A percentile compares a stretch with the other conserved stretches of the same genome.
phyloP scores from a whole-genome alignment of 2,329 filamentous ascomycete species.

The Rachicladosporium sp. region DNA sequence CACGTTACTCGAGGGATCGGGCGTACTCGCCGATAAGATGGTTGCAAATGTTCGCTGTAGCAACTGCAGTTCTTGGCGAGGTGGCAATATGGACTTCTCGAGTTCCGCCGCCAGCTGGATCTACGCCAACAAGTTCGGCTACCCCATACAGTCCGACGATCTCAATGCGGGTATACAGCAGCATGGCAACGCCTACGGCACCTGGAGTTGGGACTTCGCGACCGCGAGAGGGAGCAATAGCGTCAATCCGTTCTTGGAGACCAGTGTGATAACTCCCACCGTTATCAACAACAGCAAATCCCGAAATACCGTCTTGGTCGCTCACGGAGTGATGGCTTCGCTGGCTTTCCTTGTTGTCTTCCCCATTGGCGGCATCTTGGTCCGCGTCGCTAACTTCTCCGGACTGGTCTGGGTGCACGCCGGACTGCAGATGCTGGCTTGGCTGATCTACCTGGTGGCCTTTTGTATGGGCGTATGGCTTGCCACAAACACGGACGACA shows the following conservation, averaged over 20 bases:
- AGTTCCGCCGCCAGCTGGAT: slow-evolving; percentile 37
- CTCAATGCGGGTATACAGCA: slow-evolving; percentile 30
- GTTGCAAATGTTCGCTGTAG: slow-evolving; percentile 44
- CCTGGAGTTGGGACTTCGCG: slow-evolving; percentile 37
- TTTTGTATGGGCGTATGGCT: slow-evolving; percentile 41
- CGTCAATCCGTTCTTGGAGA: slow-evolving; percentile 30
- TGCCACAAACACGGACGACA: slow-evolving; percentile 26
- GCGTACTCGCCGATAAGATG: slow-evolving; percentile 41
- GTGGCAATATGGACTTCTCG: slow-evolving; percentile 40
- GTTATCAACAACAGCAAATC: neutral
- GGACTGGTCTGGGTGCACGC: slow-evolving; percentile 34
- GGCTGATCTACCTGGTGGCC: slow-evolving; percentile 36
- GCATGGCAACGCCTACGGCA: slow-evolving; percentile 26
- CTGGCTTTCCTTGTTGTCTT: slow-evolving; percentile 35
- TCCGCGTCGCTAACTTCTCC: slow-evolving; percentile 31
- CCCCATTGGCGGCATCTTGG: slow-evolving; percentile 31
- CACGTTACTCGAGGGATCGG: slow-evolving; percentile 40
- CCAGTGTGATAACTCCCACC: slow-evolving; percentile 7
- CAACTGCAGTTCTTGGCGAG: slow-evolving; percentile 41
- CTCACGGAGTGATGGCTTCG: slow-evolving; percentile 31
- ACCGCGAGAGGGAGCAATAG: slow-evolving; percentile 38
- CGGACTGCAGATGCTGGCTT: slow-evolving; percentile 36
- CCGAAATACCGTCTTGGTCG: slow-evolving; percentile 24
- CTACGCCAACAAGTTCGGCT: slow-evolving; percentile 34
- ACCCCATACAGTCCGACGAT: slow-evolving; percentile 36